These are phyloP conservation scores for Anthoceros angustus DNA, from an alignment of 225 moss, liverwort and hornwort species.

Conservation along the genomic window DNA sequence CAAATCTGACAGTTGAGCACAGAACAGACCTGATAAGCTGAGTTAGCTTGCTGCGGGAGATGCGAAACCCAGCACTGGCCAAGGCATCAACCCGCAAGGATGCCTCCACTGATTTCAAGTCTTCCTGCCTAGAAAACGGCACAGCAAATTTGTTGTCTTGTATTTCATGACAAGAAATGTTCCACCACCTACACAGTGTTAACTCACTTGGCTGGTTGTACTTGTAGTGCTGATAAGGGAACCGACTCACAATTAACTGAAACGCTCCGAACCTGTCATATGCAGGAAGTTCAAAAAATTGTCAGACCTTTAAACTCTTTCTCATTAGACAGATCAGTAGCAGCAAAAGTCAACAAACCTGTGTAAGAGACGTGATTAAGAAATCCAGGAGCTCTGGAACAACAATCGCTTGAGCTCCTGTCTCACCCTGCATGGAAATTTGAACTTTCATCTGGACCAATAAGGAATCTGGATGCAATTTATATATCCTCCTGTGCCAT, in stretches of 20 bases:
- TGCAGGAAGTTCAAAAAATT: neutral
- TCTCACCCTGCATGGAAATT: conserved; percentile 30
- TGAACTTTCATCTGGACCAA: neutral
- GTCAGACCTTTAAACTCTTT: neutral
- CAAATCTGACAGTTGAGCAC: no score
- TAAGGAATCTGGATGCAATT: neutral
- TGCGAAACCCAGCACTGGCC: conserved; percentile 94
- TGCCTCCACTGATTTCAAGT: conserved; percentile 70
- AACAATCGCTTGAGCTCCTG: conserved; percentile 77
- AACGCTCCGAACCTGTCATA: conserved; percentile 56
- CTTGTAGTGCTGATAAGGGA: conserved; percentile 65
- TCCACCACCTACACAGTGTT: neutral
- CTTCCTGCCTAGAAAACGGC: conserved; percentile 35
- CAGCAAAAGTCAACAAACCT: conserved; percentile 27
- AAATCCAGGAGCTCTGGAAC: conserved; percentile 84
- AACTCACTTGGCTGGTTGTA: conserved; percentile 41
- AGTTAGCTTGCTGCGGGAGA: conserved; percentile 82
- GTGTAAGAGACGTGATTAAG: conserved; percentile 54
- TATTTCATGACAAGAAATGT: no score
- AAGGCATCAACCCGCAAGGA: conserved; percentile 90
- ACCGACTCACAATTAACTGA: conserved; percentile 58
- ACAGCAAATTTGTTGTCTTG: neutral
- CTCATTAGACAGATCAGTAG: neutral
- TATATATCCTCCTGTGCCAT: neutral
- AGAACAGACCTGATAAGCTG: conserved; percentile 49